phyloP scores from a whole-genome alignment of 2,329 filamentous ascomycete genomes.

The Penicillium brevicompactum region DNA sequence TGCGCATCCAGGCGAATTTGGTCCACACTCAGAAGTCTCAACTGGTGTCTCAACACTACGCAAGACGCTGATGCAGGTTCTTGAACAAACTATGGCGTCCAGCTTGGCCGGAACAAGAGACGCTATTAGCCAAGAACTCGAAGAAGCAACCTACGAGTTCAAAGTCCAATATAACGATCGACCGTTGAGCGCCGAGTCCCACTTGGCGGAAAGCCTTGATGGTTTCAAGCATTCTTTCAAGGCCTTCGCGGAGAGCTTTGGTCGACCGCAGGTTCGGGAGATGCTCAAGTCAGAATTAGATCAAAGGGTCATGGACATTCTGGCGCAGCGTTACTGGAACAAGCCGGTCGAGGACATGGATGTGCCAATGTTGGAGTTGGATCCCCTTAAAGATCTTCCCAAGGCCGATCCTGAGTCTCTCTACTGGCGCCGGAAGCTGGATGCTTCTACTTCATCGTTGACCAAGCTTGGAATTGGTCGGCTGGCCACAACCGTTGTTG shows the following conservation, averaged over 20 bases:
- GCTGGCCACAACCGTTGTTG: slow-evolving; percentile 87
- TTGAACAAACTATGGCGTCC: slow-evolving; percentile 95
- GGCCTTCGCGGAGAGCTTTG: slow-evolving; percentile 86
- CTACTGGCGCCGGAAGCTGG: slow-evolving; percentile 93
- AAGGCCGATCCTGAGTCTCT: slow-evolving; percentile 82
- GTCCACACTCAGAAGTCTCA: slow-evolving; percentile 68
- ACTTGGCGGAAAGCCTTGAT: slow-evolving; percentile 91
- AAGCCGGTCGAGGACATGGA: slow-evolving; percentile 86
- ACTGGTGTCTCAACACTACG: slow-evolving; percentile 85
- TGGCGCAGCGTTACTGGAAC: slow-evolving; percentile 97
- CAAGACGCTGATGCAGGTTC: slow-evolving; percentile 94
- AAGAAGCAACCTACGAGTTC: slow-evolving; percentile 97
- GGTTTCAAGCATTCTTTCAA: slow-evolving; percentile 98
- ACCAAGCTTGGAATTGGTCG: slow-evolving; percentile 94
- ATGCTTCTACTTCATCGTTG: slow-evolving; percentile 84
- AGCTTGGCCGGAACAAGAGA: slow-evolving; percentile 88
- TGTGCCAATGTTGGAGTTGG: slow-evolving; percentile 64
- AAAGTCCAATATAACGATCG: slow-evolving; percentile 99
- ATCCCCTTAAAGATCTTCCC: slow-evolving; percentile 75
- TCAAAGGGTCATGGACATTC: slow-evolving; percentile 88
- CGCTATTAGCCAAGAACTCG: slow-evolving; percentile 89
- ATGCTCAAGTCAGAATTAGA: slow-evolving; percentile 91
- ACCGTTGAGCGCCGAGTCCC: slow-evolving; percentile 91
- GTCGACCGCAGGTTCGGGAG: slow-evolving; percentile 82
- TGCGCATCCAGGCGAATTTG: slow-evolving; percentile 78